Percentiles rank a stretch among this genome's conserved stretches.
Evolutionary conservation across 306 rosid genomes (phyloP).

Genomic region (Trifolium subterraneum): DNA sequence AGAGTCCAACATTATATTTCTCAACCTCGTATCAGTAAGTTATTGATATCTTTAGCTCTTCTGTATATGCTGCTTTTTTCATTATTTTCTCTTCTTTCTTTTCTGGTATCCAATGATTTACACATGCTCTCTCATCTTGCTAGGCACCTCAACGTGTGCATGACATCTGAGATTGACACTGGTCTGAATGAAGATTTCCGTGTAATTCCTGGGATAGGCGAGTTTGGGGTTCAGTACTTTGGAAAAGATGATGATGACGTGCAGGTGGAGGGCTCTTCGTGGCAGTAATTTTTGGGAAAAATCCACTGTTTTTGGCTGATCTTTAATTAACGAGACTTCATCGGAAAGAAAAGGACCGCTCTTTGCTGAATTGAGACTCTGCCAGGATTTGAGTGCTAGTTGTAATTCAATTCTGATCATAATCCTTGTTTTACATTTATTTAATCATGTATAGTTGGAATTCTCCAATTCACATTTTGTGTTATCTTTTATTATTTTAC

Average conservation of each 20-base stretch:
- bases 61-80: neutral
- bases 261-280: constrained; percentile 28
- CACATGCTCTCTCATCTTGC: constrained; percentile 22
- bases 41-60: neutral
- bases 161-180: constrained; percentile 87
- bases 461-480: constrained; percentile 39
- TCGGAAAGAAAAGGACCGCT: constrained; percentile 31
- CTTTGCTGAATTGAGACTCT: constrained; percentile 39
- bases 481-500: constrained; percentile 25
- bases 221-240: constrained; percentile 95
- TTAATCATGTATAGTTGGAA: constrained; percentile 16
- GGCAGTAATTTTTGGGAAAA: constrained; percentile 40
- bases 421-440: constrained; percentile 22
- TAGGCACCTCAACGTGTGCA: constrained; percentile 98
- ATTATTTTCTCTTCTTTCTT: constrained; percentile 6
- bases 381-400: constrained; percentile 38
- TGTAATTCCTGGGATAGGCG: constrained; percentile 96
- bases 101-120: constrained; percentile 31
- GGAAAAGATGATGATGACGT: constrained; percentile 91
- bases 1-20: constrained; percentile 95
- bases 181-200: constrained; percentile 87
- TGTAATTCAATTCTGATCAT: constrained; percentile 51
- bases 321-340: constrained; percentile 34
- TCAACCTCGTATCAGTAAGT: constrained; percentile 96
- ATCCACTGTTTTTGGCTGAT: constrained; percentile 40